Base-by-base conservation (phyloP, 2,329 filamentous ascomycete species). In the Teratosphaeria gauchensis region DNA sequence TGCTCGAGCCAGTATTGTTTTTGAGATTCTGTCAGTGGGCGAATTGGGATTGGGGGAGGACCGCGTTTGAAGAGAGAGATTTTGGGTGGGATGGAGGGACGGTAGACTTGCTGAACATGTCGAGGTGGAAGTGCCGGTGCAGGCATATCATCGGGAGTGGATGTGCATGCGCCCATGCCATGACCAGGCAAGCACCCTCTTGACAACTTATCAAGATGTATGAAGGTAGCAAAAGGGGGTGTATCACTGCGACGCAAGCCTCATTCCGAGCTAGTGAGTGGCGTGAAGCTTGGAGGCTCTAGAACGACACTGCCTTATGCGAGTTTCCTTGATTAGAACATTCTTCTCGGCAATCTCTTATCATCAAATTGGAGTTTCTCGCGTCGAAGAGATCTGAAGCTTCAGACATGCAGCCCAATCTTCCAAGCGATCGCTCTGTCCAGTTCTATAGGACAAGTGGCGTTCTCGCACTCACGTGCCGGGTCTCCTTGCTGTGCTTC, bases 1-100 rank as follows among this genome's bases (percentile, higher is more conserved):
- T 61, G 52, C 31, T 55, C 53, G 32, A 60, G 59, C 56, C 56
- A 58, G 59, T 56, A 60, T 35, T 60, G 19, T 38, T 60, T 60
- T 46, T 60, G 59, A 21, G 58, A 52, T 14, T 58, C 56, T 5
- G 52, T 60, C 16, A 60, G 52, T 11, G 35, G 35, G 4, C 35
- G 9, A 2, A 28, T 24, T 30, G 12, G 55, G 51, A 42, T 14
- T 16, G 35, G 35, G 35, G 35, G 35, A 42, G 35, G 11, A 16
- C 12, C 35, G 35, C 35, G 35, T 42, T 42, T 42, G 35, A 42
- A 42, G 9, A 42, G 35, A 42, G 35, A 16, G n/a, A n/a, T 14
- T 42, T 42, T 42, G 35, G 35, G 35, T 16, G 35, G 35, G 35
- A 42, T 16, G 11, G 35, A 11, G 11, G 35, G 35, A 42, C n/a